These are phyloP conservation scores for Cephalotrichum gorgonifer DNA, from an alignment of 2,329 filamentous ascomycete species.

Conservation along the genomic window DNA sequence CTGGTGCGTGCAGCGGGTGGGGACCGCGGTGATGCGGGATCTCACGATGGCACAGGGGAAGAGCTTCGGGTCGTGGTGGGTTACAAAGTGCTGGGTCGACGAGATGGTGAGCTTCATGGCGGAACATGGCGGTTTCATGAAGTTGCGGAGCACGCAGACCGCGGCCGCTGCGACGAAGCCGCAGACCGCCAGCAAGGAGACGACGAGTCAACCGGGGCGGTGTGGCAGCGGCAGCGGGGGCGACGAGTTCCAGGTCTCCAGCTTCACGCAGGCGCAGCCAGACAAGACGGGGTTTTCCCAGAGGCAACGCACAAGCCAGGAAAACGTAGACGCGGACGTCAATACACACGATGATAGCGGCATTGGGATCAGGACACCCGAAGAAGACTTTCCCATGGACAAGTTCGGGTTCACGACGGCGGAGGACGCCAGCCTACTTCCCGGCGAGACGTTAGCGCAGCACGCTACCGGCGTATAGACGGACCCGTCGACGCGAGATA, in stretches of 20 bases:
- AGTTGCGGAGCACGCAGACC: conserved; percentile 32
- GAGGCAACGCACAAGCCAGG: conserved; percentile 16
- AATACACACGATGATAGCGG: conserved; percentile 58
- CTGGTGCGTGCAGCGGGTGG: conserved; percentile 64
- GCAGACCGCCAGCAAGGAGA: conserved; percentile 23
- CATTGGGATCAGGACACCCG: conserved; percentile 59
- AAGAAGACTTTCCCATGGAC: conserved; percentile 52
- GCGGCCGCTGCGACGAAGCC: conserved; percentile 18
- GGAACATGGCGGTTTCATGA: conserved; percentile 82
- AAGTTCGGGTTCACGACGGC: conserved; percentile 40
- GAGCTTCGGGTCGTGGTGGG: conserved; percentile 88
- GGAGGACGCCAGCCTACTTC: conserved; percentile 13
- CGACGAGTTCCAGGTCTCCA: conserved; percentile 29
- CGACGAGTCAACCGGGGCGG: conserved; percentile 16
- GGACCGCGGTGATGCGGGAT: conserved; percentile 69
- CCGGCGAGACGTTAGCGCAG: neutral
- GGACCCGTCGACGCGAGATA: too few species aligned
- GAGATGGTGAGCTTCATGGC: conserved; percentile 89
- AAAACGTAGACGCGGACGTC: conserved; percentile 2
- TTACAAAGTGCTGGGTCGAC: conserved; percentile 90
- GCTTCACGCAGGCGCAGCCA: conserved; percentile 35
- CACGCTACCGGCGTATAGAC: neutral
- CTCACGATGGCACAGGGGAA: conserved; percentile 68
- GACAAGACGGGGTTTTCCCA: conserved; percentile 40
- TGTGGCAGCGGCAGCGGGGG: conserved; percentile 32